Evolutionary conservation across 169 alveolate species (phyloP).

Genomic region (Cytauxzoon felis): DNA sequence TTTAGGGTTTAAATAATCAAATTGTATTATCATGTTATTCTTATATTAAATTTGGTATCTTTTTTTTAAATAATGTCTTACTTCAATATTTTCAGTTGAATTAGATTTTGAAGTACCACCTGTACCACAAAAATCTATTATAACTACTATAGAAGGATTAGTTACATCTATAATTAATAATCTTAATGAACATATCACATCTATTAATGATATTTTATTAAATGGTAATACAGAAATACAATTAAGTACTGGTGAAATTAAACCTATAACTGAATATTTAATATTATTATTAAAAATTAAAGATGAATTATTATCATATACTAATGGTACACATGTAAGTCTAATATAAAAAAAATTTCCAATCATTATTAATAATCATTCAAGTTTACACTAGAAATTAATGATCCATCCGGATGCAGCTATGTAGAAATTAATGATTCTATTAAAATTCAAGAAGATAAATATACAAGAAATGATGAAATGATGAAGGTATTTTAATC

Average conservation of each 20-base stretch:
- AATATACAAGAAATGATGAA: slow-evolving; percentile 77
- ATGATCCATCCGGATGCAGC: slow-evolving; percentile 96
- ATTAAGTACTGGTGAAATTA: slow-evolving; percentile 16
- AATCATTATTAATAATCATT: slow-evolving; percentile 9
- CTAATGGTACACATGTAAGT: slow-evolving; percentile 29
- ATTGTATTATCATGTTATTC: slow-evolving; percentile 72
- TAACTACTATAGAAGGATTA: slow-evolving; percentile 86
- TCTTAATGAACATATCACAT: slow-evolving; percentile 51
- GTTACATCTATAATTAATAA: slow-evolving; percentile 28
- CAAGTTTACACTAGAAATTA: slow-evolving; percentile 77
- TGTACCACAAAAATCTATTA: slow-evolving; percentile 86
- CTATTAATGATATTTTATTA: slow-evolving; percentile 19
- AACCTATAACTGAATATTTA: slow-evolving; percentile 23
- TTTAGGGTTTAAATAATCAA: slow-evolving; percentile 84
- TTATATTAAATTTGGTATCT: slow-evolving; percentile 23
- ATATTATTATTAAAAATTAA: slow-evolving; percentile 1
- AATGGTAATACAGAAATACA: not conserved
- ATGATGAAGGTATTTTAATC: slow-evolving; percentile 66
- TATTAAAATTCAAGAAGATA: slow-evolving; percentile 31
- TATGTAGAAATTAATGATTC: slow-evolving; percentile 85
- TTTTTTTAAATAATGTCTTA: slow-evolving; percentile 78
- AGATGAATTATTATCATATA: slow-evolving; percentile 8
- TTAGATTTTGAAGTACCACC: slow-evolving; percentile 92
- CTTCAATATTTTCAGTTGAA: slow-evolving; percentile 83
- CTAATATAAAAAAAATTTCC: not conserved